Evolutionary conservation across 371 early-diverging fungal genomes (phyloP).

Genomic region (Rhizopus stolonifer): DNA sequence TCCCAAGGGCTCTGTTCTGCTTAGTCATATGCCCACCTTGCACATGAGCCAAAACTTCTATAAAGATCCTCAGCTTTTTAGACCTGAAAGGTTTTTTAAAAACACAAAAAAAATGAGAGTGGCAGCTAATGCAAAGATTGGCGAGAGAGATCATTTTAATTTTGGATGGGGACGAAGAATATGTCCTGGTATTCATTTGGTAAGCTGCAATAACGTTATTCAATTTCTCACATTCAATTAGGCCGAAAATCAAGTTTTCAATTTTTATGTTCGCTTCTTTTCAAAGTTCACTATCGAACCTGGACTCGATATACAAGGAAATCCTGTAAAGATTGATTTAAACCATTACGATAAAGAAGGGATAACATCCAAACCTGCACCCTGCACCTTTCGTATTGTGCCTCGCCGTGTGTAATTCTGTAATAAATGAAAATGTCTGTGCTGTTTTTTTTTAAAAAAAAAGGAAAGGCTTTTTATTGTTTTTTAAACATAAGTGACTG

Average conservation of each 20-base stretch:
- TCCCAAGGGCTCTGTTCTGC: conserved; percentile 5
- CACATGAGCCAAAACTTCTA: conserved; percentile 4
- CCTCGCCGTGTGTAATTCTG: background rate
- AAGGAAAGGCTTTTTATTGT: too few species aligned
- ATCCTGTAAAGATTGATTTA: too few species aligned
- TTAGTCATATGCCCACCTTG: conserved; percentile 6
- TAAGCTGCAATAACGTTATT: background rate
- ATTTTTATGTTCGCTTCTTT: conserved; percentile 9
- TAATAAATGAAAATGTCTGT: too few species aligned
- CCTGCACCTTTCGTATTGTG: background rate
- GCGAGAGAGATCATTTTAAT: conserved; percentile 5
- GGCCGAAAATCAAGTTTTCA: conserved; percentile 14
- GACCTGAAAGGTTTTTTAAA: conserved; percentile 8
- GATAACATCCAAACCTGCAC: conserved; percentile 2
- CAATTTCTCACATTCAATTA: background rate
- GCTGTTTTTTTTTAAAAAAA: too few species aligned
- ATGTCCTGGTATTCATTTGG: conserved; percentile 13
- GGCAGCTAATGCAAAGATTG: conserved; percentile 2
- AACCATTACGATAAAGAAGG: conserved; percentile 2
- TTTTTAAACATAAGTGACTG: too few species aligned
- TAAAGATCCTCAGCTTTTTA: conserved; percentile 2
- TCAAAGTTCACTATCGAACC: conserved; percentile 9
- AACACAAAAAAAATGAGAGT: conserved; percentile 2
- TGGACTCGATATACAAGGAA: background rate
- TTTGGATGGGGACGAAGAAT: conserved; percentile 17